These are phyloP conservation scores for Candida mattraensis DNA, from an alignment of 805 yeast species.

Conservation along the genomic window DNA sequence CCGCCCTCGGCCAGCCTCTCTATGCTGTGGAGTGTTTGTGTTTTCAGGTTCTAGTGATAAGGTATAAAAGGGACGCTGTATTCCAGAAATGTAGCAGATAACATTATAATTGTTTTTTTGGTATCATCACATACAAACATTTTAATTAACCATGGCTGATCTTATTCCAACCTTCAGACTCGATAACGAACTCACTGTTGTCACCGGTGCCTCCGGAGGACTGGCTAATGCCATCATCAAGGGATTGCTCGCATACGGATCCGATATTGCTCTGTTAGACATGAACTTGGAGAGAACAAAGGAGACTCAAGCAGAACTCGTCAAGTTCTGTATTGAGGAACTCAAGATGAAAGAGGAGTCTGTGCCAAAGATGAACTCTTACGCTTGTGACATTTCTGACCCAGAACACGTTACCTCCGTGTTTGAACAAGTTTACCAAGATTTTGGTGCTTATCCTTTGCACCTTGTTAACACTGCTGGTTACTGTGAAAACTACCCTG, in stretches of 20 bases:
- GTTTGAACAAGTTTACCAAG: slow-evolving; percentile 53
- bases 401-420: slow-evolving; percentile 56
- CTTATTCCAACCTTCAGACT: slow-evolving; percentile 64
- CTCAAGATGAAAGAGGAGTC: slow-evolving; percentile 26
- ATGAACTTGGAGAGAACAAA: slow-evolving; percentile 60
- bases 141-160: slow-evolving; percentile 23
- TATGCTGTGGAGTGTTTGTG: too few relatives aligned
- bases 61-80: too few relatives aligned
- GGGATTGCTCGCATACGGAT: slow-evolving; percentile 74
- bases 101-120: too few relatives aligned
- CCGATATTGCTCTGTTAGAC: slow-evolving; percentile 72
- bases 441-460: slow-evolving; percentile 61
- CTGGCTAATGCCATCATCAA: slow-evolving; percentile 63
- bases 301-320: slow-evolving; percentile 50
- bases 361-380: slow-evolving; percentile 50
- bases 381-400: slow-evolving; percentile 75
- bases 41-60: too few relatives aligned
- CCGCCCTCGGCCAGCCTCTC: too few relatives aligned
- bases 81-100: too few relatives aligned
- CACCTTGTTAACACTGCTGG: slow-evolving; percentile 81
- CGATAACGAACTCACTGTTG: slow-evolving; percentile 67
- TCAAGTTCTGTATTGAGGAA: slow-evolving; percentile 30
- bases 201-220: slow-evolving; percentile 86
- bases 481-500: slow-evolving; percentile 77
- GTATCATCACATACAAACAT: too few relatives aligned